A percentile compares a stretch with the other conserved stretches of the same genome.
Conservation (phyloP, 1,139 yeast genomes). For the Yamadazyma dendronema region DNA sequence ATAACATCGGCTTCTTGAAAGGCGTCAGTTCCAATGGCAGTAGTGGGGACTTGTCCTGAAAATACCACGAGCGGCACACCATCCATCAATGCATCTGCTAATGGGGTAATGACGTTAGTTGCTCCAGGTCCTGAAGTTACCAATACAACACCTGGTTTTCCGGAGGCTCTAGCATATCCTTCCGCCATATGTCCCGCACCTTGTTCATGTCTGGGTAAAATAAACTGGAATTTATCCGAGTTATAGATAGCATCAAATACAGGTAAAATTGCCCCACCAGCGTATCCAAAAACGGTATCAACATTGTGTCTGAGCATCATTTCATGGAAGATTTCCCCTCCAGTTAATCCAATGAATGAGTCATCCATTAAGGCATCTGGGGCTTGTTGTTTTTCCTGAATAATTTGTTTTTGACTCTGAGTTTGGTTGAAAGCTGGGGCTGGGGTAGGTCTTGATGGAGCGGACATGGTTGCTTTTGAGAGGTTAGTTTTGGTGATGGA, state of each 20-base stretch:
- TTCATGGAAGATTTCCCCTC: constrained; percentile 97
- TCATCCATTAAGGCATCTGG: constrained; percentile 55
- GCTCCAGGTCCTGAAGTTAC: constrained; percentile 99
- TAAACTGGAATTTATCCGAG: constrained; percentile 83
- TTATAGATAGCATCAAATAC: constrained; percentile 96
- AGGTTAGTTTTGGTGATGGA: constrained; percentile 31
- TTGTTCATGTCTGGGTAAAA: constrained; percentile 95
- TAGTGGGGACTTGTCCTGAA: constrained; percentile 95
- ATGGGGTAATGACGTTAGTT: constrained; percentile 92
- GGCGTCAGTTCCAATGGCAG: constrained; percentile 96
- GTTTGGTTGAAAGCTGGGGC: constrained; percentile 38
- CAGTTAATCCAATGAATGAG: constrained; percentile 89
- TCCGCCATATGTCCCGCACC: constrained; percentile 99
- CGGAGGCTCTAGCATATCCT: constrained; percentile 93
- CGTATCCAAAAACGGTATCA: constrained; percentile 91
- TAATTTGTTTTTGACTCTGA: constrained; percentile 9
- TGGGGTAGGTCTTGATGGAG: constrained; percentile 33
- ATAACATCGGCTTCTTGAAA: constrained; percentile 98
- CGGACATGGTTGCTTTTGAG: constrained; percentile 36
- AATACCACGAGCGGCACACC: constrained; percentile 98
- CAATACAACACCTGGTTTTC: constrained; percentile 97
- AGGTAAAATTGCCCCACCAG: constrained; percentile 98
- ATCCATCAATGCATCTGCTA: constrained; percentile 97
- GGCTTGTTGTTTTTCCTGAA: constrained; percentile 13
- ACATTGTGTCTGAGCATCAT: constrained; percentile 97